These are phyloP conservation scores for Nannochloris sp. DNA, from an alignment of 139 green algal genomes.

Conservation along the genomic window DNA sequence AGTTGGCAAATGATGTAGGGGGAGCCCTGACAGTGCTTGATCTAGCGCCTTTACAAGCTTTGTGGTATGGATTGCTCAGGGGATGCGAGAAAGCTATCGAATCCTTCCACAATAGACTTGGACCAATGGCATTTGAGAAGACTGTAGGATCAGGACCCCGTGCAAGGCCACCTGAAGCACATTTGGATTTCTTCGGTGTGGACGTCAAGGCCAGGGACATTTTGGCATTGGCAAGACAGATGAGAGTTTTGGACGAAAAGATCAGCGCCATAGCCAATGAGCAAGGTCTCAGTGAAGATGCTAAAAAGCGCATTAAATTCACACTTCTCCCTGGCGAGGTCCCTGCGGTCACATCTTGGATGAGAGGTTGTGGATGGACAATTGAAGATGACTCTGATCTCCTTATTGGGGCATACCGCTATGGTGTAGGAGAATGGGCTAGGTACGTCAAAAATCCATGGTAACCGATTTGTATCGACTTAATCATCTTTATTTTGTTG, in stretches of 20 bases:
- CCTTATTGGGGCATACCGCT: constrained; percentile 62
- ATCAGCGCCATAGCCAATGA: constrained; percentile 7
- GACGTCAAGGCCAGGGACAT: constrained; percentile 74
- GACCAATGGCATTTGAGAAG: not conserved
- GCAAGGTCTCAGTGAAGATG: not conserved
- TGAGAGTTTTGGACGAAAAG: constrained; percentile 46
- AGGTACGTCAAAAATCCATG: constrained; percentile 4
- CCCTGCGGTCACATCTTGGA: constrained; percentile 19
- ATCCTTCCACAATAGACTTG: not conserved
- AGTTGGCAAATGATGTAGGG: constrained; percentile 39
- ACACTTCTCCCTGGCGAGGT: constrained; percentile 18
- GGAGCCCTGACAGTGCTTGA: constrained; percentile 3
- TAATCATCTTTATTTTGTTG: constrained; percentile 8
- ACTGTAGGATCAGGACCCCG: constrained; percentile 3
- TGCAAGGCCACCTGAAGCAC: constrained; percentile 26
- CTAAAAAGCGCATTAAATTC: constrained; percentile 38
- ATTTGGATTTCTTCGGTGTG: constrained; percentile 87
- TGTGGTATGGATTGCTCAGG: constrained; percentile 42
- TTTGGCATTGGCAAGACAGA: constrained; percentile 33
- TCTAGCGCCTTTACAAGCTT: constrained; percentile 11
- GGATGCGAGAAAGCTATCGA: constrained; percentile 33
- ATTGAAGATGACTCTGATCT: constrained; percentile 67
- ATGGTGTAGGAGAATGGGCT: constrained; percentile 21
- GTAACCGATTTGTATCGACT: not conserved
- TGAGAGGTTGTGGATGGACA: constrained; percentile 46